These are phyloP conservation scores for Ogataea philodendri DNA, from an alignment of 805 yeast genomes.

Conservation along the genomic window DNA sequence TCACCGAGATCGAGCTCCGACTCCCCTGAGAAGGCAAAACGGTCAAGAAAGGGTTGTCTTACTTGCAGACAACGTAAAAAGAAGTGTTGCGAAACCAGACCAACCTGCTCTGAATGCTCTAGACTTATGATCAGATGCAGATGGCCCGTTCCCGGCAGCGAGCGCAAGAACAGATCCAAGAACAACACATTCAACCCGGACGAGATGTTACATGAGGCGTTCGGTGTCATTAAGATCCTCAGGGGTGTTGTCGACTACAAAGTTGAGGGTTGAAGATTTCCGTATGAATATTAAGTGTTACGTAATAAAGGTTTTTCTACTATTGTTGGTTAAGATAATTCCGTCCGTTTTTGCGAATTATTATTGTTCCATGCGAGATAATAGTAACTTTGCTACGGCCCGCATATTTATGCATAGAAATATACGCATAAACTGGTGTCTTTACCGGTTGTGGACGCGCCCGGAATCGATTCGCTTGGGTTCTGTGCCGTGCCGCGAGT, in stretches of 20 bases:
- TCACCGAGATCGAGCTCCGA: slow-evolving; percentile 6
- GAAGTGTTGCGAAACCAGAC: slow-evolving; percentile 71
- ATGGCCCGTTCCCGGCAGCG: slow-evolving; percentile 75
- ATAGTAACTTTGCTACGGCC: slow-evolving; percentile 1
- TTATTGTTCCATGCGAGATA: not conserved
- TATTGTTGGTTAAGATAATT: too few species aligned
- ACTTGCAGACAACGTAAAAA: slow-evolving; percentile 78
- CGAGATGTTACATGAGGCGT: slow-evolving; percentile 51
- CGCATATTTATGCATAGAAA: slow-evolving; percentile 3
- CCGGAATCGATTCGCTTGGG: too few species aligned
- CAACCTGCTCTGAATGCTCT: slow-evolving; percentile 65
- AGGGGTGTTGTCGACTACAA: slow-evolving; percentile 59
- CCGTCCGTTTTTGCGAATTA: not conserved
- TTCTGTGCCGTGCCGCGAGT: too few species aligned
- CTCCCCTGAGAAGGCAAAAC: slow-evolving; percentile 35
- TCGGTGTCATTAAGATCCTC: slow-evolving; percentile 58
- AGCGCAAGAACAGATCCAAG: slow-evolving; percentile 53
- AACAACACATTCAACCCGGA: slow-evolving; percentile 49
- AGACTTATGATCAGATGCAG: slow-evolving; percentile 61
- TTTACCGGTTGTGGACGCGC: too few species aligned
- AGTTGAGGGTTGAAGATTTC: slow-evolving; percentile 23
- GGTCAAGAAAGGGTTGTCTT: slow-evolving; percentile 71
- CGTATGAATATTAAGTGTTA: not conserved
- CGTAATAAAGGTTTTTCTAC: too few species aligned
- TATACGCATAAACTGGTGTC: not conserved